A percentile compares a stretch with the other conserved stretches of the same genome.
These are phyloP conservation scores for Cornus suecica DNA, from an alignment of 148 eudicot genomes.

Conservation along the genomic window DNA sequence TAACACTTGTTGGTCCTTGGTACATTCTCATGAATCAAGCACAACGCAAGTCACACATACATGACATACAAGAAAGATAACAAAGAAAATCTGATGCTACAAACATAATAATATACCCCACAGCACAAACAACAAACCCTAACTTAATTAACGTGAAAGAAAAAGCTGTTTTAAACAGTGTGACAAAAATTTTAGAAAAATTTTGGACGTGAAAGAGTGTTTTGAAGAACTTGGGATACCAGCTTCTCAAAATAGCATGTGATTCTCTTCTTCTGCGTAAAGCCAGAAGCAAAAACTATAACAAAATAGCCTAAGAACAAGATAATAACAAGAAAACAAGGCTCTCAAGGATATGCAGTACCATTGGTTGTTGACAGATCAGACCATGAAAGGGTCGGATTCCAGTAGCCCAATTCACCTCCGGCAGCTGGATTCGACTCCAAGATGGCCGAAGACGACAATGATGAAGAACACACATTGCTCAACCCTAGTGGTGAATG, in stretches of 20 bases:
- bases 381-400: constrained; percentile 44
- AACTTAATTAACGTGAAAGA: too few relatives aligned
- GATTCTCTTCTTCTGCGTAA: too few relatives aligned
- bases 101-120: constrained; percentile 16
- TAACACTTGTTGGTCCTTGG: background rate
- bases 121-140: constrained; percentile 2
- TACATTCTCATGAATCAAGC: constrained; percentile 7
- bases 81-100: background rate
- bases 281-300: too few relatives aligned
- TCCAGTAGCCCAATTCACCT: constrained; percentile 35
- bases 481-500: constrained; percentile 26
- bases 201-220: too few relatives aligned
- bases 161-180: too few relatives aligned
- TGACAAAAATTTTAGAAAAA: too few relatives aligned
- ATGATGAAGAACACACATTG: constrained; percentile 21
- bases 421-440: constrained; percentile 44
- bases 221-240: too few relatives aligned
- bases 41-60: constrained; percentile 16
- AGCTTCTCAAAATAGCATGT: too few relatives aligned
- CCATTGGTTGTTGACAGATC: constrained; percentile 58
- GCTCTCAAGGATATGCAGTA: constrained; percentile 53
- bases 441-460: constrained; percentile 22
- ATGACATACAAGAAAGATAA: background rate
- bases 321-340: background rate
- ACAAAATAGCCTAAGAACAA: too few relatives aligned